Conservation (phyloP, 164 flowering plant species). For the Vitis vinifera region DNA sequence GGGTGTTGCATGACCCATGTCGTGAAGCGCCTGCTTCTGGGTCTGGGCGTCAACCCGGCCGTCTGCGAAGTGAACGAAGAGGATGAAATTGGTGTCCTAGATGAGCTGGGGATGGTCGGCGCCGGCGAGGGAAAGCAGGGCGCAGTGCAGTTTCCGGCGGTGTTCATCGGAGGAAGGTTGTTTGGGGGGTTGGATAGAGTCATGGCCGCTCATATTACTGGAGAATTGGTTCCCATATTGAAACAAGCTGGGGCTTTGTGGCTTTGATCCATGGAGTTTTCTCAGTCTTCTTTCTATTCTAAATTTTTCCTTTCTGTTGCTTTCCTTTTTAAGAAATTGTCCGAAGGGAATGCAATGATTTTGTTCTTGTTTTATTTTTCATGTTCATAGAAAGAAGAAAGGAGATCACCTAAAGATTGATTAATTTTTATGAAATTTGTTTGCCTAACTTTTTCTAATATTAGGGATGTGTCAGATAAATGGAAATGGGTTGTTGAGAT, state of each 20-base stretch:
- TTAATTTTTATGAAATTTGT: no score
- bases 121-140: constrained; percentile 1
- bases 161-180: constrained; percentile 66
- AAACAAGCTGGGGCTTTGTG: constrained; percentile 75
- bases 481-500: no score
- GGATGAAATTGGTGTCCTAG: constrained; percentile 34
- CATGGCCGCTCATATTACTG: constrained; percentile 74
- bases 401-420: no score
- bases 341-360: neutral
- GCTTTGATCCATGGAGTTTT: constrained; percentile 37
- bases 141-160: constrained; percentile 46
- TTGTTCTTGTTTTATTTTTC: neutral
- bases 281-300: neutral
- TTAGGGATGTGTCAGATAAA: no score
- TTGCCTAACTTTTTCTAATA: no score
- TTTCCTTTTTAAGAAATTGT: neutral
- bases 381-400: neutral
- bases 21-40: constrained; percentile 55
- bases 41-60: constrained; percentile 72
- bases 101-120: constrained; percentile 20
- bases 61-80: constrained; percentile 66
- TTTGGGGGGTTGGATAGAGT: constrained; percentile 72
- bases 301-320: no score
- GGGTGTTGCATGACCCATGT: constrained; percentile 92
- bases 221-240: constrained; percentile 62